Percentiles rank a stretch among this genome's conserved stretches.
phyloP scores from a whole-genome alignment of 139 green algal genomes.

The Mesotaenium endlicherianum region DNA sequence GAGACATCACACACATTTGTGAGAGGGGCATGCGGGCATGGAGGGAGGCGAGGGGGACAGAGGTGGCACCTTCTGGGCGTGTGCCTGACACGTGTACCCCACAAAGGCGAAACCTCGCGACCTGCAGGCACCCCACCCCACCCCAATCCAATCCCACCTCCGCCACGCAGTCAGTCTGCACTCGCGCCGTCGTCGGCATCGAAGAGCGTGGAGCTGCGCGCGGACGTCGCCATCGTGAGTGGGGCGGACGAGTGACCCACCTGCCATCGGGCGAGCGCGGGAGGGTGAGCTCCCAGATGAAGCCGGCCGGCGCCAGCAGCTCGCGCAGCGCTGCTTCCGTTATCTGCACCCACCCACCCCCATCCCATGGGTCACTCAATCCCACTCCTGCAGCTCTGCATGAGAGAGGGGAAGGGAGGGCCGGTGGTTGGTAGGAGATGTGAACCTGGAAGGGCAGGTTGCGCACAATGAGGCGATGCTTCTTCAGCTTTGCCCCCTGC shows the following conservation, averaged over 20 bases:
- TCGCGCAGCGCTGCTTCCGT: slow-evolving; percentile 59
- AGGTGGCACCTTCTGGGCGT: slow-evolving; percentile 36
- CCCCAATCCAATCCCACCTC: no score
- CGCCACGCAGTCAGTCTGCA: no score
- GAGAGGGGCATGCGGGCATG: no score
- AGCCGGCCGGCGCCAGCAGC: slow-evolving; percentile 58
- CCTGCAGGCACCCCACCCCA: no score
- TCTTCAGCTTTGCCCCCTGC: slow-evolving; percentile 78
- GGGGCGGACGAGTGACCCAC: background rate
- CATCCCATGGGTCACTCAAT: no score
- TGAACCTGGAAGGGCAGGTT: slow-evolving; percentile 88
- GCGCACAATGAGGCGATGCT: slow-evolving; percentile 86
- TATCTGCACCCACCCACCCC: slow-evolving; percentile 25
- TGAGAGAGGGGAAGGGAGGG: no score
- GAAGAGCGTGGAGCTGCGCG: no score
- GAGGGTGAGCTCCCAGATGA: slow-evolving; percentile 76
- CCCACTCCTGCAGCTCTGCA: no score
- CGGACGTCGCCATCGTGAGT: no score
- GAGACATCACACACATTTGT: no score
- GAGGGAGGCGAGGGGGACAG: background rate
- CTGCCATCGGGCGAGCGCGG: slow-evolving; percentile 60
- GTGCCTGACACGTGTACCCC: slow-evolving; percentile 22
- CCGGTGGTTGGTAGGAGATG: no score
- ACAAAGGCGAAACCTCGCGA: slow-evolving; percentile 45
- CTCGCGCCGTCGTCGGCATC: no score